Conservation (phyloP, 2,329 filamentous ascomycete species). For the Sordariomycetes sp. region DNA sequence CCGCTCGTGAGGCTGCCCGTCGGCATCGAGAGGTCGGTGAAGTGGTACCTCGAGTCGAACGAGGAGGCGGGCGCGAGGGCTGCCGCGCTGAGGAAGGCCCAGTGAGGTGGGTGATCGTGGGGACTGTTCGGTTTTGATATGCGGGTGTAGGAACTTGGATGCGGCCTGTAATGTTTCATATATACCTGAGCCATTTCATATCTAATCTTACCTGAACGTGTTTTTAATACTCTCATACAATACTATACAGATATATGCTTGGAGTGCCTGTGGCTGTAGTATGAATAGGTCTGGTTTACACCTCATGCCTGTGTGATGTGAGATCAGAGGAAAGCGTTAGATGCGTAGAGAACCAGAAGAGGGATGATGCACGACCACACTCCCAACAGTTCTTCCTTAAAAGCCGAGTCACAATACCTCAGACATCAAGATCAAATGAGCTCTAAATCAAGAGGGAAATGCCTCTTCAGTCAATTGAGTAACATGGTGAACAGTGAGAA, state of each 20-base stretch:
- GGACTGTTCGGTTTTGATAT: background rate
- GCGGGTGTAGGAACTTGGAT: background rate
- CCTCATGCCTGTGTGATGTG: too few species aligned
- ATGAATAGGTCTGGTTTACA: too few species aligned
- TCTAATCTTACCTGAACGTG: too few species aligned
- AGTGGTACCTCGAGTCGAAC: slow-evolving; percentile 44
- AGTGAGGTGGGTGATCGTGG: background rate
- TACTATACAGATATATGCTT: too few species aligned
- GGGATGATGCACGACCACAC: too few species aligned
- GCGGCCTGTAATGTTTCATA: background rate
- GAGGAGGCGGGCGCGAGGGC: slow-evolving; percentile 15
- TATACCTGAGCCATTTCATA: too few species aligned
- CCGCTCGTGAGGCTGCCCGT: slow-evolving; percentile 58
- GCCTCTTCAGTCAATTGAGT: background rate
- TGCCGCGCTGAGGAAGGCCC: background rate
- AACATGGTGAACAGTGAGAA: background rate
- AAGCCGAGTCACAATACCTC: background rate
- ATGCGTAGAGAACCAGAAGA: too few species aligned
- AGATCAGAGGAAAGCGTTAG: too few species aligned
- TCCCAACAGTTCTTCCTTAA: too few species aligned
- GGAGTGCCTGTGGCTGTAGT: too few species aligned
- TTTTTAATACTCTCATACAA: too few species aligned
- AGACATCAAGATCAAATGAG: background rate
- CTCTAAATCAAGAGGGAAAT: background rate
- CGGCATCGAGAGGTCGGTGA: slow-evolving; percentile 43